Percentiles rank a stretch among this genome's conserved stretches.
Conservation (phyloP, 176 grass and related monocot genomes). For the Dendrocalamus sinicus region DNA sequence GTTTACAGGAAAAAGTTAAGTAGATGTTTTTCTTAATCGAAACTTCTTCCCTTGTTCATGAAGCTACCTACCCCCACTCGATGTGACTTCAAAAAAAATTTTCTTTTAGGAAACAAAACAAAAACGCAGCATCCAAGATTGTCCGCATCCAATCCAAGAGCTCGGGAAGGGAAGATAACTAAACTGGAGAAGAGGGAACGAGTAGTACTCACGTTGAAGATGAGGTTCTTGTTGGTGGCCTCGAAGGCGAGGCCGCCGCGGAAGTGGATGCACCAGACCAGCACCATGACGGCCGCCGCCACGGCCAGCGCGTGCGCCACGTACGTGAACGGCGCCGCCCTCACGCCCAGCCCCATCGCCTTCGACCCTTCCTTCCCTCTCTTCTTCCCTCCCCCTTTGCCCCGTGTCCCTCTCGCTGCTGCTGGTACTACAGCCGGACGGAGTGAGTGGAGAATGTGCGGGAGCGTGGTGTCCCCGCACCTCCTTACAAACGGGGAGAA, state of each 20-base stretch:
- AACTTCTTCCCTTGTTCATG: not conserved
- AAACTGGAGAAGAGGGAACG: not conserved
- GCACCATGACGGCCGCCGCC: slow-evolving; percentile 68
- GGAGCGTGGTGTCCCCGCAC: slow-evolving; percentile 28
- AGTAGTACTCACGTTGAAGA: slow-evolving; percentile 74
- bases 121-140: slow-evolving; percentile 1
- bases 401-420: not conserved
- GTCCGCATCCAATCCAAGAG: slow-evolving; percentile 9
- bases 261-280: slow-evolving; percentile 90
- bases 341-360: slow-evolving; percentile 48
- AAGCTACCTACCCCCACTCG: not conserved
- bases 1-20: not conserved
- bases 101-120: not conserved
- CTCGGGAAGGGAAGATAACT: not conserved
- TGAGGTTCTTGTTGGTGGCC: slow-evolving; percentile 80
- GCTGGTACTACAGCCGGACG: not conserved
- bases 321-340: slow-evolving; percentile 77
- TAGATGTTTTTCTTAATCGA: not conserved
- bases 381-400: not conserved
- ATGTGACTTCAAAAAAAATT: not conserved
- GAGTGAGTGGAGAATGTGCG: slow-evolving; percentile 14
- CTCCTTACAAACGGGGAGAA: slow-evolving; percentile 9
- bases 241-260: slow-evolving; percentile 82
- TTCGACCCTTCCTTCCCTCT: not conserved
- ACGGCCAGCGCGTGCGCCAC: slow-evolving; percentile 64